Percentiles rank a stretch among this genome's conserved stretches.
Conservation (phyloP, 164 flowering plant species). For the Akebia trifoliata region DNA sequence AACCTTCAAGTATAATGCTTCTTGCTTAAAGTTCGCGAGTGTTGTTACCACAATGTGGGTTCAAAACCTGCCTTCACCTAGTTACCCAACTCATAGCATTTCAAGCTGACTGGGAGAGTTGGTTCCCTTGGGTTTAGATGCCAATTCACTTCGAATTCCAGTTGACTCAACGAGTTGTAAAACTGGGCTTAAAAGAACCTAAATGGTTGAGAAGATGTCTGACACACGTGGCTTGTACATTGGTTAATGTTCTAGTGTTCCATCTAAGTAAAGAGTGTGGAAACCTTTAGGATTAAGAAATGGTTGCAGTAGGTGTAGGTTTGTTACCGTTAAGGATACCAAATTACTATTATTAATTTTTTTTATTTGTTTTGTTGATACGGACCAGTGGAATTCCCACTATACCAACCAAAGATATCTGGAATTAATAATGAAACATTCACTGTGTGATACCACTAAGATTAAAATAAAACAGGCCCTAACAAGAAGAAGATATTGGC, state of each 20-base stretch:
- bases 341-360: background rate
- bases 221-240: conserved; percentile 18
- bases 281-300: conserved; percentile 4
- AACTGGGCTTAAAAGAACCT: background rate
- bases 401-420: conserved; percentile 10
- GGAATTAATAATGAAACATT: too few species aligned
- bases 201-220: conserved; percentile 1
- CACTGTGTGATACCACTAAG: background rate
- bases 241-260: conserved; percentile 6
- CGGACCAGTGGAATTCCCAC: conserved; percentile 26
- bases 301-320: conserved; percentile 6
- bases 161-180: background rate
- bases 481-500: background rate
- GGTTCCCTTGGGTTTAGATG: too few species aligned
- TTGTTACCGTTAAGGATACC: conserved; percentile 37
- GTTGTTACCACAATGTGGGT: too few species aligned
- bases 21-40: too few species aligned
- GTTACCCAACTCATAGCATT: too few species aligned
- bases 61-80: too few species aligned
- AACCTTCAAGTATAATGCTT: too few species aligned
- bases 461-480: background rate
- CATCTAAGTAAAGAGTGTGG: conserved; percentile 10
- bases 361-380: conserved; percentile 14
- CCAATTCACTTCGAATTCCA: background rate
- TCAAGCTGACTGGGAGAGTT: too few species aligned